Base-by-base conservation (phyloP, 192 early-diverging fungal species). In the Neocallimastix lanati region DNA sequence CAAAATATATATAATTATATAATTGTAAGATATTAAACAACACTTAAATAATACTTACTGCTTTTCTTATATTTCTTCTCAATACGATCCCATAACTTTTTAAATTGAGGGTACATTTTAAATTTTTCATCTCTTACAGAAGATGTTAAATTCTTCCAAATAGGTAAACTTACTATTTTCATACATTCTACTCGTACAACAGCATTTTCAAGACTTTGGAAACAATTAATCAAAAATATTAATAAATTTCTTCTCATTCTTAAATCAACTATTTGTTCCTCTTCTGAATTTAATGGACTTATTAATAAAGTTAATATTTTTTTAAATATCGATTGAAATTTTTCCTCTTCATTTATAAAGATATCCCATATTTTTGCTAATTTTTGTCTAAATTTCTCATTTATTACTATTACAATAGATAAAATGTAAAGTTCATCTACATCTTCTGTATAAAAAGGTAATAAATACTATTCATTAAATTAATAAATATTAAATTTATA, bases 381-480 rank as follows among this genome's bases (percentile, higher is more conserved):
- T 28, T 90, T 85, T 80, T 94, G 90, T 78, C 92, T 88, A 82
- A 88, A 90, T 84, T 99, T 98, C 82, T 97, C 97, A 84, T 98
- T 98, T 13, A 95, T 81, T 85, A 99, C 89, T 76, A 96, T 78
- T 12, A 93, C 88, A 25, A 97, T 93, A 2, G 96, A 94, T 14
- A 96, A 76, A 9, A 93, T 82, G 78, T 93, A 90, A 37, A 83
- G 83, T 13, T 88, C 82, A 21, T 90, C 79, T 2, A 85, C 81
- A 28, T 85, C 80, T 76, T 78, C 67, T 28, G 79, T 92, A 80
- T 16, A 79, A 67, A 27, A 77, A 1, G 37, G 50, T 21, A 37
- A 38, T 58, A 29, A 78, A 77, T 80, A 79, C 29, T 77, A 29
- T 77, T 76, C 7, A 29, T 80, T n/a, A 25, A 33, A 78, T 77